phyloP scores from a whole-genome alignment of 306 rosid species.

The Ceratonia siliqua region DNA sequence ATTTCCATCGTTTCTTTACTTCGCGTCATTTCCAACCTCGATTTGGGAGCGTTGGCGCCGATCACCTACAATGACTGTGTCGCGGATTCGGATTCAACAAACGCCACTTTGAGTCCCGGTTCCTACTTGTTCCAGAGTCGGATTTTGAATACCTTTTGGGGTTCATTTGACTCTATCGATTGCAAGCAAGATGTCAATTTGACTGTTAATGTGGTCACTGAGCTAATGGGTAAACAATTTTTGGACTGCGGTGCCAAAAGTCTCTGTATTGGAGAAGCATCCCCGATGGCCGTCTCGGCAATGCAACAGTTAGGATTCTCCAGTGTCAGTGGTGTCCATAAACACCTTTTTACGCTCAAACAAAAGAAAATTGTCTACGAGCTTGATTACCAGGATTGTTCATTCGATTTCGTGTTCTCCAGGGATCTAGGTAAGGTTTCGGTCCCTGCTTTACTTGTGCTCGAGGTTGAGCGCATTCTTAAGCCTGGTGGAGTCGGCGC shows the following conservation, averaged over 20 bases:
- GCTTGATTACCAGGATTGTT: constrained; percentile 52
- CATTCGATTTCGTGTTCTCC: constrained; percentile 77
- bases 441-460: constrained; percentile 73
- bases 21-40: constrained; percentile 44
- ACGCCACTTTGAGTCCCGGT: constrained; percentile 31
- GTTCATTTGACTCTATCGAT: constrained; percentile 32
- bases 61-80: constrained; percentile 45
- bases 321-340: constrained; percentile 45
- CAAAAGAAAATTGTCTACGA: constrained; percentile 52
- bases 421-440: constrained; percentile 68
- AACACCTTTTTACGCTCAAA: constrained; percentile 64
- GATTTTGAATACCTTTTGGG: constrained; percentile 55
- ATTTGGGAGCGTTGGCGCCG: constrained; percentile 47
- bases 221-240: constrained; percentile 50
- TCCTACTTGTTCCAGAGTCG: constrained; percentile 51
- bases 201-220: constrained; percentile 62
- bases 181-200: constrained; percentile 55
- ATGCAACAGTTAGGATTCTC: constrained; percentile 74
- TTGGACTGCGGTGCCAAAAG: constrained; percentile 54
- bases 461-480: constrained; percentile 91
- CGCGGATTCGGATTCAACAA: constrained; percentile 3
- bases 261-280: constrained; percentile 81
- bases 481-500: constrained; percentile 91
- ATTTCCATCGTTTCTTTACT: constrained; percentile 57
- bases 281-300: constrained; percentile 53